Evolutionary conservation across 805 yeast genomes (phyloP), one percentile per base, ranked within the genome.

Genomic region (Torulaspora quercuum): DNA sequence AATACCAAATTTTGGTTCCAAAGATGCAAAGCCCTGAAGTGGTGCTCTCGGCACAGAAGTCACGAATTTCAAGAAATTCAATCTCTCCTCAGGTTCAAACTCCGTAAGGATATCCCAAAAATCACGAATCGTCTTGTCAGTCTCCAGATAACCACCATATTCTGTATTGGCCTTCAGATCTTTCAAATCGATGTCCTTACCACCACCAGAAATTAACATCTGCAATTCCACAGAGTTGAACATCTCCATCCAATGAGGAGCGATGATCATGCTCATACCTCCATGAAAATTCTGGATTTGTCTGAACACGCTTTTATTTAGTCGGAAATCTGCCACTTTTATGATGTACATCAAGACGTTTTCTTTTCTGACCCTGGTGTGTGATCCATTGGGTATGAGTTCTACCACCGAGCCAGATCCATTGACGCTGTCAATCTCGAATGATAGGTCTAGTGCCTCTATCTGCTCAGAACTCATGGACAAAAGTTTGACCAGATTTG

Each of bases 1-100:
- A 30, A 92, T 81, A 1, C 95, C 95, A 60, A 92, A 87, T 37
- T 67, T 69, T 0, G 98, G 98, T 19, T 63, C 65, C 30, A 87
- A 67, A 3, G 80, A 76, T 9, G 73, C 69, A 55, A 92, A 90
- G 0, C 98, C 98, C 16, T 86, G 69, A 25, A 92, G 66, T 1
- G 98, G 98, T 0, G 95, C 95, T 42, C 89, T 73, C 1, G 95
- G 81, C 1, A 87, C 95, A 0, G 96, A 83, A 0, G 97, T 92
- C 17, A 86, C 96, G 65, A 90, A 92, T 55, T 85, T 85, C 17
- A 92, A 62, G 38, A 92, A 72, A 33, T 75, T 73, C 13, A 76
- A 68, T 44, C 77, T 69, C 38, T 87, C 85, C n/a, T 70, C 72
- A 2, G 73, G 65, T 1, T 69, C 56, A 70, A 87, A 74, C 42